Percentiles rank a stretch among this genome's conserved stretches.
phyloP scores from a whole-genome alignment of 1,284 basidiomycete genomes.

The Omphalotus olearius region DNA sequence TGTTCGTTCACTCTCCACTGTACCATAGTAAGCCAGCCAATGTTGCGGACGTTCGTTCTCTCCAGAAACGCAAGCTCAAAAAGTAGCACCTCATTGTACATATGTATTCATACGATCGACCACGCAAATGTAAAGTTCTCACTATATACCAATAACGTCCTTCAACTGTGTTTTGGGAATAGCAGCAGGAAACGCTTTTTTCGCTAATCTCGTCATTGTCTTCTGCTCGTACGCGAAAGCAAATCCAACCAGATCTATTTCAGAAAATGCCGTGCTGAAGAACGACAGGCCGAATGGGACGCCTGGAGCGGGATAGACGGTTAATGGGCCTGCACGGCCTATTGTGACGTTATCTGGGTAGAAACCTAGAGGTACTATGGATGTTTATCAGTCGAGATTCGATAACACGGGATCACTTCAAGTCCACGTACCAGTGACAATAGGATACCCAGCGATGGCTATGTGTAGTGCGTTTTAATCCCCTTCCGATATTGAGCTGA shows the following conservation, averaged over 20 bases:
- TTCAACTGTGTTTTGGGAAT: constrained; percentile 46
- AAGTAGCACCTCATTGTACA: no score
- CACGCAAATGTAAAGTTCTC: no score
- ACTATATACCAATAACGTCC: constrained; percentile 29
- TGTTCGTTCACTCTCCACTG: no score
- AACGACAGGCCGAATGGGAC: constrained; percentile 63
- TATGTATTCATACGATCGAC: no score
- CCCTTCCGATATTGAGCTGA: constrained; percentile 13
- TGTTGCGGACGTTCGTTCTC: no score
- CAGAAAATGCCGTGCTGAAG: constrained; percentile 55
- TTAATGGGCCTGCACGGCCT: constrained; percentile 33
- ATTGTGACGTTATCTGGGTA: constrained; percentile 47
- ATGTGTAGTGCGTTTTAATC: constrained; percentile 2
- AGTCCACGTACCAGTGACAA: constrained; percentile 41
- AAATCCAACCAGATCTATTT: constrained; percentile 40
- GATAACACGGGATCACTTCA: background rate
- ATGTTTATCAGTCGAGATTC: background rate
- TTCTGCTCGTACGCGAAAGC: constrained; percentile 56
- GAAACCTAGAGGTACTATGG: constrained; percentile 56
- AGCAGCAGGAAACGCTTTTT: constrained; percentile 39
- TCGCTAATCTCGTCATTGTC: constrained; percentile 38
- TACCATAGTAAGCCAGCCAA: no score
- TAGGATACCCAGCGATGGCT: constrained; percentile 59
- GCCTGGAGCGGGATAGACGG: constrained; percentile 54
- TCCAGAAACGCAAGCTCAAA: no score